Base-by-base conservation (phyloP, 768 basidiomycete genomes). In the Trametes villosa region DNA sequence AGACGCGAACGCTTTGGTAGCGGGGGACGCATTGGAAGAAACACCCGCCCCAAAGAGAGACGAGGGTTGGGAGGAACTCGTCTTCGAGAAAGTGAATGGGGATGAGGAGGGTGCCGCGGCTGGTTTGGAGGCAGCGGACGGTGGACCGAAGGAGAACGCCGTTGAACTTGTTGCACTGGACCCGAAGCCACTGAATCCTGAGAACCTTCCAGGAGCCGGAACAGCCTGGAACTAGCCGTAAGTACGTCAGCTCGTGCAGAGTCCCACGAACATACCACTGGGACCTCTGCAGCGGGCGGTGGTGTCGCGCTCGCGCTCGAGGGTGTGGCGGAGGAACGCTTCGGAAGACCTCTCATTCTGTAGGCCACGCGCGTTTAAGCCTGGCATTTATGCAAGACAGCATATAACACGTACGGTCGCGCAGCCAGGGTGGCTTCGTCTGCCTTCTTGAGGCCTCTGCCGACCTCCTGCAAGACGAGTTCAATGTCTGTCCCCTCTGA, bases 261-360 rank as follows among this genome's bases (percentile, higher is more conserved):
- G 67, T 59, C 1, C 36, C 3, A 17, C 15, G 49, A 53, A 70
- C 64, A 55, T 68, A 71, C 71, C 64, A 54, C 62, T 26, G 54
- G 9, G 18, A 44, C 24, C 7, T 59, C 24, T 15, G 52, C 24
- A 9, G 38, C 42, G 18, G 62, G 15, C 27, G 59, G 12, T 0
- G 59, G 56, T 60, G 57, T 67, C 26, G 44, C 61, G 40, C 69
- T 29, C 30, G 59, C 50, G 52, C 9, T 65, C 33, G n/a, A n/a
- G n/a, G 61, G 50, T 42, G 68, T 67, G 26, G 53, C 66, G 12
- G 65, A 45, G 18, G 66, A 77, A 66, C 81, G 79, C 65, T 84
- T 87, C 0, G 90, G 90, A 27, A 92, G 74, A 26, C 74, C 83
- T 51, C 81, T 82, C 71, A 92, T 91, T 68, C 90, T 92, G 53